Percentiles rank a stretch among this genome's conserved stretches.
phyloP scores from a whole-genome alignment of 2,329 filamentous ascomycete genomes.

The Diaporthe citriasiana region DNA sequence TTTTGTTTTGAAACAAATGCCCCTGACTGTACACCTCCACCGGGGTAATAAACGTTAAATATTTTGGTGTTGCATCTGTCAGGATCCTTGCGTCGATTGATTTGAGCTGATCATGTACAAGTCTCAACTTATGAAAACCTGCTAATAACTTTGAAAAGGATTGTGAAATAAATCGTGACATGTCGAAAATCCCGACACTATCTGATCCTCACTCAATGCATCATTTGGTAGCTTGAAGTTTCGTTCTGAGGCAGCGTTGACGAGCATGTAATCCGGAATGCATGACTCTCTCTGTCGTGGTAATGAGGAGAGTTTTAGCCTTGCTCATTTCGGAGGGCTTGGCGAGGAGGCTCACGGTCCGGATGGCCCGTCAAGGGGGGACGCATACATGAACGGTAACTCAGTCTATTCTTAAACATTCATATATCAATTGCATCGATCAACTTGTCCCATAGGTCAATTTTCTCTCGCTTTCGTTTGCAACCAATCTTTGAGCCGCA shows the following conservation, averaged over 20 bases:
- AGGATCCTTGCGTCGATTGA: slow-evolving; percentile 1
- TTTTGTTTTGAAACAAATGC: slow-evolving; percentile 25
- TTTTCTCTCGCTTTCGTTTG: neutral
- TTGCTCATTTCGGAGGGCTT: slow-evolving; percentile 28
- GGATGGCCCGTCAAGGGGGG: neutral
- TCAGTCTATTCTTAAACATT: neutral
- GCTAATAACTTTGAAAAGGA: neutral
- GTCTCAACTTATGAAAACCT: neutral
- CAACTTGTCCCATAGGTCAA: no score
- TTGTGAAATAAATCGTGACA: neutral
- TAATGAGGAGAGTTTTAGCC: neutral
- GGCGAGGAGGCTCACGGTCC: slow-evolving; percentile 13
- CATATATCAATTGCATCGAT: slow-evolving; percentile 2
- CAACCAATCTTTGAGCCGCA: neutral
- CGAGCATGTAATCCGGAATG: neutral
- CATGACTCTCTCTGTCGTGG: slow-evolving; percentile 7
- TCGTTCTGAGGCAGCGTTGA: neutral
- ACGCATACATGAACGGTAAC: neutral
- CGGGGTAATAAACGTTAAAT: no score
- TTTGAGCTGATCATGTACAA: neutral
- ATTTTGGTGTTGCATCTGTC: no score
- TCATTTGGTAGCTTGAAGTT: neutral
- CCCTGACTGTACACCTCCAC: slow-evolving; percentile 14
- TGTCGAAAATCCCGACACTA: neutral
- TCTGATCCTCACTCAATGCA: no score